Evolutionary conservation across 2,329 filamentous ascomycete species (phyloP).

Genomic region (Alternaria solani): DNA sequence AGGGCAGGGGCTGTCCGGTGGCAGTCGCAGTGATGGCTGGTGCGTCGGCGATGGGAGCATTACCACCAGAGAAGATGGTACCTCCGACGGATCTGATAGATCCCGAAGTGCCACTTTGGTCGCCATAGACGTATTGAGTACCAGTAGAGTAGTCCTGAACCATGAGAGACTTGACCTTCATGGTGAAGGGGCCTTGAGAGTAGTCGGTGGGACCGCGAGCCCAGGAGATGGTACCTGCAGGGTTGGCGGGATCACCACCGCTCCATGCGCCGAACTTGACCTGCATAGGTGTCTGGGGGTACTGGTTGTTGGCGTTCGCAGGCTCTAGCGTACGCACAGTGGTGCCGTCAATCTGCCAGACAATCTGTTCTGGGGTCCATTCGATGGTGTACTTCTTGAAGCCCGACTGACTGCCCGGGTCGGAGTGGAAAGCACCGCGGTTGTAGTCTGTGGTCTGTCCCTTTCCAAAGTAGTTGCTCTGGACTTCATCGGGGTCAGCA

Average conservation of each 20-base stretch:
- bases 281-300: slow-evolving; percentile 95
- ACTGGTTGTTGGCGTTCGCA: slow-evolving; percentile 76
- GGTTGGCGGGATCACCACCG: slow-evolving; percentile 83
- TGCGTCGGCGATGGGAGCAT: slow-evolving; percentile 62
- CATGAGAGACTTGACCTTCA: slow-evolving; percentile 78
- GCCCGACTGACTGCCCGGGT: slow-evolving; percentile 71
- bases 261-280: slow-evolving; percentile 93
- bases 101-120: slow-evolving; percentile 78
- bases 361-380: slow-evolving; percentile 85
- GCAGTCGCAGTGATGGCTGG: slow-evolving; percentile 70
- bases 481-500: slow-evolving; percentile 76
- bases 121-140: slow-evolving; percentile 80
- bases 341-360: slow-evolving; percentile 84
- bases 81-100: slow-evolving; percentile 86
- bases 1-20: slow-evolving; percentile 71
- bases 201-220: slow-evolving; percentile 88
- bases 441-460: slow-evolving; percentile 86
- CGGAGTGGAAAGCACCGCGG: slow-evolving; percentile 80
- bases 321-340: slow-evolving; percentile 79
- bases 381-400: slow-evolving; percentile 91
- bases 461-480: slow-evolving; percentile 87
- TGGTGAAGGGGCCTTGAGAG: slow-evolving; percentile 80
- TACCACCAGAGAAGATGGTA: slow-evolving; percentile 69
- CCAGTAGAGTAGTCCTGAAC: slow-evolving; percentile 95
- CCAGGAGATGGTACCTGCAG: slow-evolving; percentile 86